A percentile compares a stretch with the other conserved stretches of the same genome.
phyloP scores from a whole-genome alignment of 2,329 filamentous ascomycete species.

The Leptographium galeiforme region DNA sequence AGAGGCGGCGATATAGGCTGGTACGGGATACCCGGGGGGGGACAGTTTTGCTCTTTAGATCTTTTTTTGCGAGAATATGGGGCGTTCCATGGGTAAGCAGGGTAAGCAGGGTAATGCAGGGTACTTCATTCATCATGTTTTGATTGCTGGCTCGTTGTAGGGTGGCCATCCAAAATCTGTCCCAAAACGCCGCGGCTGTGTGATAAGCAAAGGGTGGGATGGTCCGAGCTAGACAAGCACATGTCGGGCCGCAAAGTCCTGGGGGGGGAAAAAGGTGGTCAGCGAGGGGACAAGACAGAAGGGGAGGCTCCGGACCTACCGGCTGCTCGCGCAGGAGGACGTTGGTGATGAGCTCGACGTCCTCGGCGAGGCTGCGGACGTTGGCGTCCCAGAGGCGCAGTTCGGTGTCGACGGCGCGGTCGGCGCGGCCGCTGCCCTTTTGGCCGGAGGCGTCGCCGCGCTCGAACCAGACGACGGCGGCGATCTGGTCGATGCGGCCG shows the following conservation, averaged over 20 bases:
- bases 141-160: no score
- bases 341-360: constrained; percentile 71
- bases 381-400: constrained; percentile 81
- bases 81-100: no score
- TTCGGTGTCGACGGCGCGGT: constrained; percentile 51
- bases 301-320: constrained; percentile 22
- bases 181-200: background rate
- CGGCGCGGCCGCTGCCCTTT: constrained; percentile 53
- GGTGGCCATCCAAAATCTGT: no score
- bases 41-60: background rate
- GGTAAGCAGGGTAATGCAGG: no score
- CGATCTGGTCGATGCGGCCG: constrained; percentile 89
- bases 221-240: constrained; percentile 28
- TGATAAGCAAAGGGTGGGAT: background rate
- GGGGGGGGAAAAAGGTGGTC: no score
- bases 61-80: no score
- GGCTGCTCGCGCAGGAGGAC: constrained; percentile 72
- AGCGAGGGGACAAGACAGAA: background rate
- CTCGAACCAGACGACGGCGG: constrained; percentile 78
- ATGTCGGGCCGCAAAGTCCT: constrained; percentile 45
- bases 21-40: background rate
- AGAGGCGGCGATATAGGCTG: background rate
- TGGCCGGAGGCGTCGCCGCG: constrained; percentile 55
- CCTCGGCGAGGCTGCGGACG: constrained; percentile 68
- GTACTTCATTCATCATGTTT: no score